Base-by-base conservation (phyloP, 805 yeast species). In the Brettanomyces custersianus region DNA sequence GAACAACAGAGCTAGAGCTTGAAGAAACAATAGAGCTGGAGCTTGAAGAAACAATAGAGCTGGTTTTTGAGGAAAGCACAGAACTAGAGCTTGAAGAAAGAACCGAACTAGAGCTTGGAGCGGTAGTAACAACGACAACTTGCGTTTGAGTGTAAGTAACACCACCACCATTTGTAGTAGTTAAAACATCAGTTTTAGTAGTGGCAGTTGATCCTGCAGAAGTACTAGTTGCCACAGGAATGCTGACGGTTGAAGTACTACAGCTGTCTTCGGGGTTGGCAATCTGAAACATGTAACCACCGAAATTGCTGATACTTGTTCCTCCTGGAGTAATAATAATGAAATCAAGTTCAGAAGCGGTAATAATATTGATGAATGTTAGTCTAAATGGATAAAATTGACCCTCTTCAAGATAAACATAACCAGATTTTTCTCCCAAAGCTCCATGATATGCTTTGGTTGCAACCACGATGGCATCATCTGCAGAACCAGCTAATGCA, bases 341-440 rank as follows among this genome's bases (percentile, higher is more conserved):
- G 12, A 47, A 44, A 11, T 33, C 9, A 2, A 47, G 28, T 2
- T 16, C 16, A 24, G 41, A 41, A 35, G 37, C 39, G 5, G 42
- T 22, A 12, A 29, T 17, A 12, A 31, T 35, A 22, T 47, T 47
- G 8, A 40, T 30, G 25, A 40, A 47, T 25, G 44, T 48, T 24
- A 47, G 22, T 33, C 40, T 47, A 17, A 47, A 26, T 26, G 50
- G 51, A 35, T 47, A 46, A 21, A 32, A 40, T 20, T 20, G 32
- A 25, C 43, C 44, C n/a, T 23, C 38, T 31, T 38, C 38, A 17
- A 47, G 29, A 25, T 40, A 40, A 19, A 37, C 44, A 21, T 35
- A 34, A 4, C 42, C 36, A 22, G 41, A 24, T 13, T 12, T 18
- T 20, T 29, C 38, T 11, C 15, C 10, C 2, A 34, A 9, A 7